Evolutionary conservation across 768 basidiomycete species (phyloP), one percentile per base, ranked within the genome.

Genomic region (Kwoniella dejecticola): DNA sequence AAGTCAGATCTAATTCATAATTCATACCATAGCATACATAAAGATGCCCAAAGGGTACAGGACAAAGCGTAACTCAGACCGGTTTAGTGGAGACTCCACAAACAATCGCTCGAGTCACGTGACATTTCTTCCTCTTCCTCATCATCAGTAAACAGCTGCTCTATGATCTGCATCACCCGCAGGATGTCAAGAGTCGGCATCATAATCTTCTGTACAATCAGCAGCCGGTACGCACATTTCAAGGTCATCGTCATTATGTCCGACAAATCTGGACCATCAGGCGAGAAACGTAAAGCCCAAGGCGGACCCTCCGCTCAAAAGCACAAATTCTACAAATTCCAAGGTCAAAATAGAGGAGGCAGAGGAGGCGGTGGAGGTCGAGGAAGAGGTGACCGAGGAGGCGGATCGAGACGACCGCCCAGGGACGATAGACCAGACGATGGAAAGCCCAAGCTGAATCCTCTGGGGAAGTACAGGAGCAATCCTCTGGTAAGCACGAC

Each of bases 321-420:
- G 55, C n/a, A 71, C 50, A 67, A 70, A 38, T 64, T 62, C 48
- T 72, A 66, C 50, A 74, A 71, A 44, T 60, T 27, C 60, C 47
- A 58, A 50, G 65, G 52, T 47, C 55, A 31, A 33, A 36, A 33
- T 2, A 15, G 56, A n/a, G 44, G 54, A 26, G 41, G 62, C 6
- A 30, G 60, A 26, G 52, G 67, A n/a, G 60, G 58, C n/a, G 41
- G 47, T 17, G 57, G 67, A 15, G 46, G 65, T 30, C 59, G 70
- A 15, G n/a, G 66, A 26, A 54, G 66, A 27, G 40, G 69, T 15
- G 65, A 36, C 7, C 7, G 65, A 8, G 29, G 64, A 38, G 63
- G 61, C 26, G 31, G 62, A 38, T 38, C 57, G 29, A 53, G 63
- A 26, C 23, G 59, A 50, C 27, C 30, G 19, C 21, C 48, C 13